A percentile compares a stretch with the other conserved stretches of the same genome.
Conservation (phyloP, 1,139 yeast species). For the Candida tropicalis region DNA sequence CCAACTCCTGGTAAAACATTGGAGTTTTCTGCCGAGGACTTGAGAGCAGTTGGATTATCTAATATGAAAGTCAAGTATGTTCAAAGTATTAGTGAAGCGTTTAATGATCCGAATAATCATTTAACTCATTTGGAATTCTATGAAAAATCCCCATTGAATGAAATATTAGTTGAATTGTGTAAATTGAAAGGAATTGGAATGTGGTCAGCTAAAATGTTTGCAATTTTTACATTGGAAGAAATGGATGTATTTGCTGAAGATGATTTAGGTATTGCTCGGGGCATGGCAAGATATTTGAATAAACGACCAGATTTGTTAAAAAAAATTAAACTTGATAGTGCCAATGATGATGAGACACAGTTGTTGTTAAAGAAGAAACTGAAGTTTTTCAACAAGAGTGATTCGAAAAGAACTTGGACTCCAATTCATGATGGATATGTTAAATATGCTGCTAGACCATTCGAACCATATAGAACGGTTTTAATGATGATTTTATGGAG, state of each 20-base stretch:
- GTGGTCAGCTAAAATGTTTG: constrained; percentile 92
- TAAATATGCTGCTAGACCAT: constrained; percentile 56
- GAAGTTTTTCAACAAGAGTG: constrained; percentile 40
- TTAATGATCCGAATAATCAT: constrained; percentile 37
- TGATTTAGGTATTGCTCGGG: constrained; percentile 86
- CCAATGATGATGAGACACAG: constrained; percentile 31
- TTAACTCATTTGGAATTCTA: constrained; percentile 46
- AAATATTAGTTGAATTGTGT: constrained; percentile 57
- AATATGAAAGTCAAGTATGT: constrained; percentile 67
- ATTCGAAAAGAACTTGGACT: constrained; percentile 55
- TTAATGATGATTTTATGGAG: constrained; percentile 81
- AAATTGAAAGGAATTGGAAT: constrained; percentile 78
- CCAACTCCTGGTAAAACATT: constrained; percentile 59
- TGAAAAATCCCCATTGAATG: constrained; percentile 38
- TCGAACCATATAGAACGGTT: constrained; percentile 67
- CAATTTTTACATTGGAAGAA: constrained; percentile 66
- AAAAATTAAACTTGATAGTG: constrained; percentile 38
- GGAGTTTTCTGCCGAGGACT: constrained; percentile 41
- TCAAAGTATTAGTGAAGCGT: constrained; percentile 61
- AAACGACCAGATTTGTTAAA: constrained; percentile 54
- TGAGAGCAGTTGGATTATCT: constrained; percentile 73
- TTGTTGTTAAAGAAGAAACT: constrained; percentile 35
- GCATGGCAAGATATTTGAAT: constrained; percentile 64
- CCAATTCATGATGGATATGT: constrained; percentile 63
- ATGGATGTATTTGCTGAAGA: constrained; percentile 74